These are phyloP conservation scores for Clavaria fumosa DNA, from an alignment of 768 basidiomycete species.

Conservation along the genomic window DNA sequence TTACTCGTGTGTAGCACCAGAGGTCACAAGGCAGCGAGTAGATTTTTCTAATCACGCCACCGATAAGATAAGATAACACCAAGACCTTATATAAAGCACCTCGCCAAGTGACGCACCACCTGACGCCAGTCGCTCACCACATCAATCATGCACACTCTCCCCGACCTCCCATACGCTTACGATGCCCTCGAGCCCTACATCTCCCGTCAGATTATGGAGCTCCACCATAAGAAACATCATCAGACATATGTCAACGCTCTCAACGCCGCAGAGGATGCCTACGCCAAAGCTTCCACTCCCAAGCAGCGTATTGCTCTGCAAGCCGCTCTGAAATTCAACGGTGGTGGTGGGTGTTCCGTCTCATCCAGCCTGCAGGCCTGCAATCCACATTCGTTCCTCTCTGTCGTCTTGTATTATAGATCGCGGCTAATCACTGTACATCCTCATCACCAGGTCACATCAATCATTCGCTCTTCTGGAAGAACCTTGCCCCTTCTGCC, in stretches of 20 bases:
- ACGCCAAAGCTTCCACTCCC: constrained; percentile 44
- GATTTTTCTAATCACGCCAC: too few species aligned
- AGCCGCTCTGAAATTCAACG: constrained; percentile 91
- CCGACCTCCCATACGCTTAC: constrained; percentile 56
- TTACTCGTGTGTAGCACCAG: too few species aligned
- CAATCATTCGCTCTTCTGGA: constrained; percentile 96
- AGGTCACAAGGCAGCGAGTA: too few species aligned
- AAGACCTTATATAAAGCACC: too few species aligned
- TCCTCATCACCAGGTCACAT: constrained; percentile 48
- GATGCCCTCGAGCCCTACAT: constrained; percentile 87
- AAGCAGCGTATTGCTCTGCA: constrained; percentile 76
- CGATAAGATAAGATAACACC: too few species aligned
- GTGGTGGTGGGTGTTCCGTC: constrained; percentile 51
- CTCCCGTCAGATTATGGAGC: constrained; percentile 81
- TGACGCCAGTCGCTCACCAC: neutral
- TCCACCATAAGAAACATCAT: constrained; percentile 88
- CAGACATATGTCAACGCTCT: constrained; percentile 90
- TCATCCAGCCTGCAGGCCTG: neutral
- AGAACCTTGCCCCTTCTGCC: constrained; percentile 63
- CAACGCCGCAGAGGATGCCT: constrained; percentile 84
- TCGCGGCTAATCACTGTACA: constrained; percentile 5
- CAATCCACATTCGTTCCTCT: neutral
- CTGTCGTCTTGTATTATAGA: constrained; percentile 5
- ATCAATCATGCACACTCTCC: constrained; percentile 40
- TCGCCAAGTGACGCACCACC: neutral